phyloP scores from a whole-genome alignment of 768 basidiomycete genomes.

The Amanita fuliginea region DNA sequence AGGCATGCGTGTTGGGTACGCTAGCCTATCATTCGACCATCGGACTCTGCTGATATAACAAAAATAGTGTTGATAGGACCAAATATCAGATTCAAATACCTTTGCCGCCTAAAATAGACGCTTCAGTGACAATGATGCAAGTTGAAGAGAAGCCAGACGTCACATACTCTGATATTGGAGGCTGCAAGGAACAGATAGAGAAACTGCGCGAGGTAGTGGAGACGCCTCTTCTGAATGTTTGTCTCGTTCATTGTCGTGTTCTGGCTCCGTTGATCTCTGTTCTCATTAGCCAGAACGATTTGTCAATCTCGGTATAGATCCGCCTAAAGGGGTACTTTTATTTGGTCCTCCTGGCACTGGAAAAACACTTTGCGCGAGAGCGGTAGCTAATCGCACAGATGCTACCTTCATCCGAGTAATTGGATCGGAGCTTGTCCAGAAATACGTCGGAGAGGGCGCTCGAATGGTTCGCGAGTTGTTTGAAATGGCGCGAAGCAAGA shows the following conservation, averaged over 20 bases:
- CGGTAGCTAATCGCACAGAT: slow-evolving; percentile 97
- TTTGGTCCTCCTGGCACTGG: slow-evolving; percentile 98
- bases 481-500: slow-evolving; percentile 98
- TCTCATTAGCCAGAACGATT: slow-evolving; percentile 89
- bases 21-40: background rate
- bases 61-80: slow-evolving; percentile 76
- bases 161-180: slow-evolving; percentile 95
- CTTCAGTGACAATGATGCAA: slow-evolving; percentile 99
- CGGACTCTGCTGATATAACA: slow-evolving; percentile 3
- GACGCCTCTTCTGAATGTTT: slow-evolving; percentile 84
- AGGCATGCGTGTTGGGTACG: slow-evolving; percentile 99
- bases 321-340: slow-evolving; percentile 93
- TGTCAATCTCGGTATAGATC: slow-evolving; percentile 96
- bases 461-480: slow-evolving; percentile 98
- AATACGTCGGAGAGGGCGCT: slow-evolving; percentile 98
- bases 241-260: slow-evolving; percentile 16
- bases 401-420: slow-evolving; percentile 99
- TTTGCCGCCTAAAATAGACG: slow-evolving; percentile 96
- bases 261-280: slow-evolving; percentile 9
- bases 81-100: slow-evolving; percentile 99
- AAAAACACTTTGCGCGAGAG: slow-evolving; percentile 96
- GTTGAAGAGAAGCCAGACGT: slow-evolving; percentile 98
- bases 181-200: slow-evolving; percentile 99
- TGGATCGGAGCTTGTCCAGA: slow-evolving; percentile 98
- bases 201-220: slow-evolving; percentile 98